Percentiles rank a stretch among this genome's conserved stretches.
These are phyloP conservation scores for Gynandropsis gynandra DNA, from an alignment of 345 rosid genomes.

Conservation along the genomic window DNA sequence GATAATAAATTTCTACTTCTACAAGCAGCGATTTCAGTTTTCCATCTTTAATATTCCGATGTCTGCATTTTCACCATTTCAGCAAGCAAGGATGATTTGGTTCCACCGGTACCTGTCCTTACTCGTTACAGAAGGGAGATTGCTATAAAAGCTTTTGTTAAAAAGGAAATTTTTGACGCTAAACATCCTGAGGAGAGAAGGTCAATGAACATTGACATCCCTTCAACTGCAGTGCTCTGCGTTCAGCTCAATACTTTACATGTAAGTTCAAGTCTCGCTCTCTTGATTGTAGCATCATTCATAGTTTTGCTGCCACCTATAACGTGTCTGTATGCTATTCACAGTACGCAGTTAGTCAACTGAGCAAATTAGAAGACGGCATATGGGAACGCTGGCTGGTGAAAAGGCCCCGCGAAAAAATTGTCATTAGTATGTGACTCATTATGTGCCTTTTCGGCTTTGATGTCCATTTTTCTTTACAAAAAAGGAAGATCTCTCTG, in stretches of 20 bases:
- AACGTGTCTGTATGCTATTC: conserved; percentile 20
- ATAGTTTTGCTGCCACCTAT: conserved; percentile 7
- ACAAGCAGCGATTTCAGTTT: conserved; percentile 10
- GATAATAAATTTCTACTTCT: conserved; percentile 3
- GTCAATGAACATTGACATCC: conserved; percentile 52
- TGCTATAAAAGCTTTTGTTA: conserved; percentile 87
- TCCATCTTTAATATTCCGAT: conserved; percentile 5
- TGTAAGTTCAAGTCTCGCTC: conserved; percentile 44
- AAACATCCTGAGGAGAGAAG: conserved; percentile 64
- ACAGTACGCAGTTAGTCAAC: conserved; percentile 95
- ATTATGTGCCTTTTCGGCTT: conserved; percentile 3
- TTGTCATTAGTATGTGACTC: conserved; percentile 50
- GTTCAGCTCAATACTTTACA: conserved; percentile 87
- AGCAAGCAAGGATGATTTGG: conserved; percentile 85
- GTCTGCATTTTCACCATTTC: conserved; percentile 31
- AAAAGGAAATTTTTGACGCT: conserved; percentile 88
- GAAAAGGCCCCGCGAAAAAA: conserved; percentile 55
- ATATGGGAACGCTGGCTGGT: conserved; percentile 75
- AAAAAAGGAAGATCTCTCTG: neutral
- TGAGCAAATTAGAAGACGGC: conserved; percentile 88
- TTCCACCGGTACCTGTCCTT: conserved; percentile 92
- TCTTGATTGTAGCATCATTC: conserved; percentile 18
- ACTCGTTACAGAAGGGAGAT: conserved; percentile 84
- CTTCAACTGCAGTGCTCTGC: conserved; percentile 61
- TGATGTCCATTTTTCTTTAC: conserved; percentile 13